These are phyloP conservation scores for Mycoemilia scoparia DNA, from an alignment of 192 early-diverging fungal species.

Conservation along the genomic window DNA sequence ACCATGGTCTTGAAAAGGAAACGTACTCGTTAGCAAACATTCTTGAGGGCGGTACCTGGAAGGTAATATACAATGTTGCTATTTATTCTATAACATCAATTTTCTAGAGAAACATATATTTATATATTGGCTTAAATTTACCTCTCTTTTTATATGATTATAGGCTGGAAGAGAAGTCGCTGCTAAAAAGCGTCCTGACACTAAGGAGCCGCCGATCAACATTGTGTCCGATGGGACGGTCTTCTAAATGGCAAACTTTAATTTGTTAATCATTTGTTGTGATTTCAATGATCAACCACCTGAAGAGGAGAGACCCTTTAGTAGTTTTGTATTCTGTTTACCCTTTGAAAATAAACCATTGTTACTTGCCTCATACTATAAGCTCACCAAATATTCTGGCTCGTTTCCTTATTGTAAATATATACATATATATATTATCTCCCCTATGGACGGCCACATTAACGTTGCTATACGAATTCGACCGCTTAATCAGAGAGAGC, in stretches of 20 bases:
- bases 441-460: slow-evolving; percentile 33
- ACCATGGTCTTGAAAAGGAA: slow-evolving; percentile 26
- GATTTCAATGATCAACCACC: background rate
- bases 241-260: slow-evolving; percentile 30
- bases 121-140: slow-evolving; percentile 4
- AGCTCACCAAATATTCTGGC: too few relatives aligned
- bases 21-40: slow-evolving; percentile 69
- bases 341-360: too few relatives aligned
- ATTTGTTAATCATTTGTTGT: background rate
- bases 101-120: background rate
- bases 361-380: too few relatives aligned
- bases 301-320: too few relatives aligned
- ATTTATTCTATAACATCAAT: background rate
- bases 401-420: too few relatives aligned
- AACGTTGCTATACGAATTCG: slow-evolving; percentile 57
- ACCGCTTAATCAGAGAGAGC: slow-evolving; percentile 43
- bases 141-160: too few relatives aligned
- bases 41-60: slow-evolving; percentile 88
- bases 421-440: too few relatives aligned
- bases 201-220: slow-evolving; percentile 79
- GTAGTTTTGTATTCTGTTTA: too few relatives aligned
- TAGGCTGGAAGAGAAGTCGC: slow-evolving; percentile 82
- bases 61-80: too few relatives aligned
- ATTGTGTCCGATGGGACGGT: slow-evolving; percentile 73
- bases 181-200: slow-evolving; percentile 49